Base-by-base conservation (phyloP, 2,329 filamentous ascomycete species). In the Diaporthe sp. region DNA sequence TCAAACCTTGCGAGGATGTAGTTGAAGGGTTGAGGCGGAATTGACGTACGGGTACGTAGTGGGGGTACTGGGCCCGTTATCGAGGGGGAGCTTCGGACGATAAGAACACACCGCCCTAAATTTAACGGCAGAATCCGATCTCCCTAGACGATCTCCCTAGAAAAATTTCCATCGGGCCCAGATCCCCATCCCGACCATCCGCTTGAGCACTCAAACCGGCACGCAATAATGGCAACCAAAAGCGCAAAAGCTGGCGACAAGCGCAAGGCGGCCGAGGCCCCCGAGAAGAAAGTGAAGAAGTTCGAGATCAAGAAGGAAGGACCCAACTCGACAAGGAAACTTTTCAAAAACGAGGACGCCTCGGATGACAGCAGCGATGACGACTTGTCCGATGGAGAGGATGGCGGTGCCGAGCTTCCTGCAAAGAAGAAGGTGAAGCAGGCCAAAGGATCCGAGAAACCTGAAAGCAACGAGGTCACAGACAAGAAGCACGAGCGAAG, bases 401-500 rank as follows among this genome's bases (percentile, higher is more conserved):
- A 90, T 76, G 89, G 89, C 10, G 89, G 90, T 68, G 89, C 84
- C 34, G 82, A 84, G 74, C 83, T 90, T 79, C 85, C 85, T 76
- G 80, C 78, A 80, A 83, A 70, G 80, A 70, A 82, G 17, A 81
- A 84, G 46, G 79, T 81, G n/a, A 85, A 86, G 75, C 84, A 84
- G 71, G 79, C 71, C 72, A 79, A 78, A 75, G 82, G 78, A 73
- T 80, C 77, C 6, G 72, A 78, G 8, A 77, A 77, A 75, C 19
- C 79, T 39, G 78, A 79, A 49, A 75, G 76, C 73, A 71, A 77
- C 17, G 78, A 75, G 53, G 78, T 78, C 51, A 73, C 78, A 55
- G 85, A 82, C 58, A 86, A 87, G 78, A 80, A 79, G 10, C 85
- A 86, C 72, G 86, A 89, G 79, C 84, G 82, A 81, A 83, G 85